phyloP scores from a whole-genome alignment of 352 stramenopile species.

The Thalassiosira mediterranea region DNA sequence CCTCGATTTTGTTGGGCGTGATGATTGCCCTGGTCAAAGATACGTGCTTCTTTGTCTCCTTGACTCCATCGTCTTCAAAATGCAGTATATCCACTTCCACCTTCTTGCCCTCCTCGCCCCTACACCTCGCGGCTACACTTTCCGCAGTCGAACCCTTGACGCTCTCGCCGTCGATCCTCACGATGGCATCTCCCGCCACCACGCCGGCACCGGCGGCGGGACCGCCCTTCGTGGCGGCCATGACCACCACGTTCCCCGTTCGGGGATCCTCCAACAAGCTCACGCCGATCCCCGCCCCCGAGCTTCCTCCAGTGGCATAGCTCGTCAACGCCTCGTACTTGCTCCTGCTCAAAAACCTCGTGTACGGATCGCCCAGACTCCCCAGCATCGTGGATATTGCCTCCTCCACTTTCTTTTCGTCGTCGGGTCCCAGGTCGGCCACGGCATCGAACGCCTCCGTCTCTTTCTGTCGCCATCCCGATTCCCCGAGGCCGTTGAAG shows the following conservation, averaged over 20 bases:
- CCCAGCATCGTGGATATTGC: constrained; percentile 55
- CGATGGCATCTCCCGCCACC: constrained; percentile 46
- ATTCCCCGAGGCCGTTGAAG: constrained; percentile 60
- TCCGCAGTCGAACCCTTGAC: constrained; percentile 45
- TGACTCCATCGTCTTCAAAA: constrained; percentile 20
- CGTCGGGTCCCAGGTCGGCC: constrained; percentile 50
- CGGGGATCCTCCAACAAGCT: constrained; percentile 52
- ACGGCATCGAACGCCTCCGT: constrained; percentile 44
- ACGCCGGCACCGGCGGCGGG: constrained; percentile 50
- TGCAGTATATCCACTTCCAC: constrained; percentile 42
- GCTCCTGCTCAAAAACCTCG: constrained; percentile 52
- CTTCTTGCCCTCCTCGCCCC: constrained; percentile 38
- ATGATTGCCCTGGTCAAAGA: constrained; percentile 38
- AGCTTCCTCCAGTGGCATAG: constrained; percentile 32
- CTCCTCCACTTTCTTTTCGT: constrained; percentile 42
- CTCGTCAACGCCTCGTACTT: constrained; percentile 64
- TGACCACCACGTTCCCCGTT: constrained; percentile 46
- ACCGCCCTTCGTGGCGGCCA: constrained; percentile 33
- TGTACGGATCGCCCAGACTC: constrained; percentile 63
- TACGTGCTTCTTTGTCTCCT: constrained; percentile 17
- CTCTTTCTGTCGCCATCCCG: constrained; percentile 51
- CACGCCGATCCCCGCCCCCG: constrained; percentile 53
- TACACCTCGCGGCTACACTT: constrained; percentile 58
- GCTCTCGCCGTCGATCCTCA: constrained; percentile 52
- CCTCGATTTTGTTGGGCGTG: constrained; percentile 28